Conservation (phyloP, 148 eudicot species). For the Fagopyrum homotropicum region DNA sequence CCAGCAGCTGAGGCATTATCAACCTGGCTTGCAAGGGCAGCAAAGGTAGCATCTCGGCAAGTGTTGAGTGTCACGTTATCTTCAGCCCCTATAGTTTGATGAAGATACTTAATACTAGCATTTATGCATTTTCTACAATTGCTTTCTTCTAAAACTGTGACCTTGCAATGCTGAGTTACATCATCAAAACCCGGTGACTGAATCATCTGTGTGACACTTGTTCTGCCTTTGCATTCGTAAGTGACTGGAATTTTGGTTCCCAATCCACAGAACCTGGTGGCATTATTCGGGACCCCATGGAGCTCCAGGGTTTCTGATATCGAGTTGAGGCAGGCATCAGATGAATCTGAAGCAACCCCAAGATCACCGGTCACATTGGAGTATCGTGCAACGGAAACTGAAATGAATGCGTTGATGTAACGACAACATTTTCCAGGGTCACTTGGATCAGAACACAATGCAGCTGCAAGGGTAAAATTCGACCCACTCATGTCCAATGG, state of each 20-base stretch:
- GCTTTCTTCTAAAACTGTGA: constrained; percentile 36
- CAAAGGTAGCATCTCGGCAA: constrained; percentile 94
- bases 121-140: constrained; percentile 73
- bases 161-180: constrained; percentile 48
- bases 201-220: constrained; percentile 77
- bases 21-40: constrained; percentile 68
- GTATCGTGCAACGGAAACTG: constrained; percentile 69
- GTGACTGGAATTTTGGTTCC: constrained; percentile 75
- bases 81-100: constrained; percentile 48
- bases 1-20: constrained; percentile 54
- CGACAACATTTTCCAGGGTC: constrained; percentile 85
- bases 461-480: constrained; percentile 65
- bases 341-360: constrained; percentile 56
- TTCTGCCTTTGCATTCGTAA: constrained; percentile 79
- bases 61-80: constrained; percentile 70
- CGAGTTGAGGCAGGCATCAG: constrained; percentile 50
- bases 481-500: constrained; percentile 76
- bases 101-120: constrained; percentile 73
- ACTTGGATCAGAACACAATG: constrained; percentile 53
- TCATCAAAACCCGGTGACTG: constrained; percentile 67
- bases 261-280: constrained; percentile 67
- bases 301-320: constrained; percentile 63
- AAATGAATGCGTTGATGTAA: constrained; percentile 70
- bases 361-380: constrained; percentile 64
- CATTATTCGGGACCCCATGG: constrained; percentile 65